These are phyloP conservation scores for Beauveria varroae DNA, from an alignment of 2,329 filamentous ascomycete species.

Conservation along the genomic window DNA sequence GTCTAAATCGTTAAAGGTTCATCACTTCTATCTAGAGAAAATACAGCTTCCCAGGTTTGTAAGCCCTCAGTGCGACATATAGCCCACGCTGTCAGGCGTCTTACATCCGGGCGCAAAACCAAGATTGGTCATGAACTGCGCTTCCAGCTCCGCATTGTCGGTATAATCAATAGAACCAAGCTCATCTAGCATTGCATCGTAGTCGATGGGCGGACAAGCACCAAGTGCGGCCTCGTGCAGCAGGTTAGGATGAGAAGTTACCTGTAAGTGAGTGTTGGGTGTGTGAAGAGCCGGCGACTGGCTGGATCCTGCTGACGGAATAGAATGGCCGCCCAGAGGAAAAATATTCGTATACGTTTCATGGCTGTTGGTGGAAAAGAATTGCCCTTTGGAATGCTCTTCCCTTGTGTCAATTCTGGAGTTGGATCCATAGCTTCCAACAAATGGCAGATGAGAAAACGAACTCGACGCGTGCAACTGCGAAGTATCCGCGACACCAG, in stretches of 20 bases:
- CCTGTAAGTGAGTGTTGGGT: neutral
- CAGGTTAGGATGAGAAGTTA: constrained; percentile 14
- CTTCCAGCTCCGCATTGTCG: constrained; percentile 44
- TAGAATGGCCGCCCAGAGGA: neutral
- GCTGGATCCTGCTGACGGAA: neutral
- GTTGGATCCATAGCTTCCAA: neutral
- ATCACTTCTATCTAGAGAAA: neutral
- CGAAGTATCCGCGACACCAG: neutral
- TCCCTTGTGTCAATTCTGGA: neutral
- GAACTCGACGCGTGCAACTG: neutral
- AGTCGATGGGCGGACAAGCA: constrained; percentile 30
- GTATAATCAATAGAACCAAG: constrained; percentile 42
- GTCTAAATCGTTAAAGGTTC: neutral
- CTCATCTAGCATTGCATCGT: constrained; percentile 45
- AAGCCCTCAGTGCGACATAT: constrained; percentile 19
- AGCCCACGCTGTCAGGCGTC: constrained; percentile 36
- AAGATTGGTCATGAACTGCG: constrained; percentile 60
- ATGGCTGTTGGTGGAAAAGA: neutral
- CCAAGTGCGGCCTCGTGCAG: constrained; percentile 12
- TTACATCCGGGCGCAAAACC: constrained; percentile 57
- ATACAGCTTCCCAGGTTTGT: neutral
- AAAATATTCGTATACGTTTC: neutral
- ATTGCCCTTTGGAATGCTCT: neutral
- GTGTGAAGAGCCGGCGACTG: neutral
- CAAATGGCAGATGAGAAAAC: neutral